Evolutionary conservation across 345 rosid genomes (phyloP).

Genomic region (Hevea brasiliensis): DNA sequence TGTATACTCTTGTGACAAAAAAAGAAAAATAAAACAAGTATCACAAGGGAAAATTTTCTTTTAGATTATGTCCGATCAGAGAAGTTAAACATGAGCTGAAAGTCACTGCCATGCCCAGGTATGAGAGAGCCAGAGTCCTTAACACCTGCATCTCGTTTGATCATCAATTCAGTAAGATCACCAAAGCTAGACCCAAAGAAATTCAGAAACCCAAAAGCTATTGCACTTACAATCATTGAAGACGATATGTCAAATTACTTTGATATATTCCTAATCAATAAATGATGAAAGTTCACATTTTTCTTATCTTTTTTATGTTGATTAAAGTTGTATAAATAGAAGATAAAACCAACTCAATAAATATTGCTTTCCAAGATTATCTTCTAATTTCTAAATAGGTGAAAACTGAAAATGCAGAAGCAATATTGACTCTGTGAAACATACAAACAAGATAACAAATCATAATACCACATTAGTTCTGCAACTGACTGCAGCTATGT

Average conservation of each 20-base stretch:
- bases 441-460: no score
- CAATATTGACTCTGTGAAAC: no score
- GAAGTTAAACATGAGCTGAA: neutral
- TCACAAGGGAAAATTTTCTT: no score
- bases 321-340: neutral
- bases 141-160: slow-evolving; percentile 97
- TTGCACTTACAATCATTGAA: slow-evolving; percentile 54
- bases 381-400: neutral
- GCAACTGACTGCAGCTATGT: neutral
- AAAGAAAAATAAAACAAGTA: no score
- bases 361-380: neutral
- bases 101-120: slow-evolving; percentile 79
- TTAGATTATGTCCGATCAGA: neutral
- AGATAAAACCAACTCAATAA: neutral
- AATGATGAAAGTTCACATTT: neutral
- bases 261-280: neutral
- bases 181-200: slow-evolving; percentile 91
- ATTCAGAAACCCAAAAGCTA: slow-evolving; percentile 72
- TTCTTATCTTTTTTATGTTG: neutral
- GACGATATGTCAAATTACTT: slow-evolving; percentile 16
- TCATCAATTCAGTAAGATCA: slow-evolving; percentile 92
- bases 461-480: no score
- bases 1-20: no score
- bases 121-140: slow-evolving; percentile 95
- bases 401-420: no score